These are phyloP conservation scores for Euptelea pleiosperma DNA, from an alignment of 164 flowering plant species.

Conservation along the genomic window DNA sequence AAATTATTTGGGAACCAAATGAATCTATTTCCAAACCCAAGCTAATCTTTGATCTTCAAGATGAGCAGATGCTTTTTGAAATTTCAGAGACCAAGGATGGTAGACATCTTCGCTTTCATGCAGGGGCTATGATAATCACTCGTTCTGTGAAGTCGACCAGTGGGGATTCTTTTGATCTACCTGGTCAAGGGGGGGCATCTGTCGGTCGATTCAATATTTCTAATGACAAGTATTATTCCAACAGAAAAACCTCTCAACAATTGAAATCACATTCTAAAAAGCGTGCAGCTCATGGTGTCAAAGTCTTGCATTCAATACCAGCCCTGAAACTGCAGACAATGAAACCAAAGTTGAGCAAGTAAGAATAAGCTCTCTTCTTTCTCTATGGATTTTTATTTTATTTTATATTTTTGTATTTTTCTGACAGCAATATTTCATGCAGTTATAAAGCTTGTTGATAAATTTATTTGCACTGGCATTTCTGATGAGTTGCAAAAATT, in stretches of 20 bases:
- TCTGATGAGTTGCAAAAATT: too few relatives aligned
- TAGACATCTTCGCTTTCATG: constrained; percentile 59
- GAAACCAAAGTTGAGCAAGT: constrained; percentile 96
- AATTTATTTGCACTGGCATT: too few relatives aligned
- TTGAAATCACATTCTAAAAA: constrained; percentile 77
- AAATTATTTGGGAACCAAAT: constrained; percentile 72
- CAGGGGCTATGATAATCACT: constrained; percentile 81
- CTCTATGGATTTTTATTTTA: not conserved
- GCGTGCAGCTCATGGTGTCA: constrained; percentile 70
- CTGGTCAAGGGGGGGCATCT: constrained; percentile 49
- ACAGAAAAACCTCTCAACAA: constrained; percentile 79
- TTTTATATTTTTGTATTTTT: constrained; percentile 1
- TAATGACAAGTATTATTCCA: constrained; percentile 85
- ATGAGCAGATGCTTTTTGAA: constrained; percentile 96
- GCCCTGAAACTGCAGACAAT: constrained; percentile 85
- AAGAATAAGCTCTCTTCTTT: constrained; percentile 26
- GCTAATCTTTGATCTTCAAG: constrained; percentile 89
- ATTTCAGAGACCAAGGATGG: constrained; percentile 56
- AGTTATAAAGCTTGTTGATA: too few relatives aligned
- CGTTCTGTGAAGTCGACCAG: constrained; percentile 40
- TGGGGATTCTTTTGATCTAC: constrained; percentile 51
- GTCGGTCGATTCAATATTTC: constrained; percentile 73
- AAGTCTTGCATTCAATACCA: constrained; percentile 87
- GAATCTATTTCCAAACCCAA: constrained; percentile 52
- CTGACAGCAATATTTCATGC: too few relatives aligned